These are phyloP conservation scores for Salinomyces thailandicus DNA, from an alignment of 2,329 filamentous ascomycete genomes.

Conservation along the genomic window DNA sequence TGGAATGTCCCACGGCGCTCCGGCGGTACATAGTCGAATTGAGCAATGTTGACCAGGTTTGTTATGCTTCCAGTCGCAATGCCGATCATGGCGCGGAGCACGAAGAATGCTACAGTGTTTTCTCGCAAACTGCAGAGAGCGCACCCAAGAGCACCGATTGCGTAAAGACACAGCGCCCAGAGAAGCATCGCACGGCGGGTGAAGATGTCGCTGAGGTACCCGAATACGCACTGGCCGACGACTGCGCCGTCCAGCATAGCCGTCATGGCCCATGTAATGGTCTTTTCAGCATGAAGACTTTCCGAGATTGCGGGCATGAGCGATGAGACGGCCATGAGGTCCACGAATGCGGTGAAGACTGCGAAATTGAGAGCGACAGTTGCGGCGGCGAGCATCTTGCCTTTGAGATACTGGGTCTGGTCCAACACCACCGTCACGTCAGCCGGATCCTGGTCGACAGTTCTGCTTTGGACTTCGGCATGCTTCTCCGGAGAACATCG, in stretches of 20 bases:
- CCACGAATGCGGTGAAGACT: neutral
- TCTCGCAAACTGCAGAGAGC: neutral
- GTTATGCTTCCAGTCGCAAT: constrained; percentile 13
- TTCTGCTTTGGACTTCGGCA: too few species aligned
- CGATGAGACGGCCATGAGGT: constrained; percentile 9
- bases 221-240: constrained; percentile 13
- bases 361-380: neutral
- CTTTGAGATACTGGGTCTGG: constrained; percentile 2
- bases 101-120: neutral
- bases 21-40: constrained; percentile 13
- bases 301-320: constrained; percentile 8
- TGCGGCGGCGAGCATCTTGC: neutral
- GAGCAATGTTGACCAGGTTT: constrained; percentile 17
- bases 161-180: constrained; percentile 4
- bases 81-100: constrained; percentile 10
- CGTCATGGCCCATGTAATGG: constrained; percentile 13
- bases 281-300: constrained; percentile 7
- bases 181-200: constrained; percentile 13
- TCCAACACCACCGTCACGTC: too few species aligned
- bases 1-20: constrained; percentile 11
- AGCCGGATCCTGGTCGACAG: too few species aligned
- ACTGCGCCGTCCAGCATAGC: constrained; percentile 10
- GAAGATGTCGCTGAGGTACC: constrained; percentile 16
- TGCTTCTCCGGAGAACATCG: too few species aligned
- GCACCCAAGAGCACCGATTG: neutral